Base-by-base conservation (phyloP, 2,329 filamentous ascomycete species). In the Setomelanomma holmii region DNA sequence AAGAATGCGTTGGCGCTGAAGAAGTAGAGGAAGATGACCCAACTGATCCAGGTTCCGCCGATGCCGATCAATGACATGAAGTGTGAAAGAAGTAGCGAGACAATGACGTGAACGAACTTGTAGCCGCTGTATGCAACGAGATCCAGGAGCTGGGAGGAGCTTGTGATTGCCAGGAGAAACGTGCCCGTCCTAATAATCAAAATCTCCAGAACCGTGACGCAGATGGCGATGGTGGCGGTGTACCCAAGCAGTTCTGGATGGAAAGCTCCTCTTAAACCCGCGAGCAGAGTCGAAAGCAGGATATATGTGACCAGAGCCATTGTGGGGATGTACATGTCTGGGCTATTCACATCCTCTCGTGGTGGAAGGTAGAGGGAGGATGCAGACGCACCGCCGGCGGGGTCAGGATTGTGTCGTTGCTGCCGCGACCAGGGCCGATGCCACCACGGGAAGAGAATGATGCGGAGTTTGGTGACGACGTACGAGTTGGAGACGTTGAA, bases 241-340 rank as follows among this genome's bases (percentile, higher is more conserved):
- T 91, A 89, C 19, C 93, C 93, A 17, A 99, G 84, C 21, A 99
- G 82, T 74, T 98, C 93, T 1, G 96, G 96, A 70, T 96, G 89
- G 79, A 99, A 99, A 60, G 91, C 87, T 22, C 95, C 93, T 45
- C 91, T 85, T 39, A 99, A 83, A 38, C 95, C 95, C 7, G 93
- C 93, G 49, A 99, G 83, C 36, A 98, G 83, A 1, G 93, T 95
- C 4, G 91, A 96, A 10, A 99, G 84, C 27, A 99, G 88, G 60
- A 99, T 96, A 76, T 99, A 99, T 20, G 95, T 99, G 40, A 98
- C 92, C 46, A 99, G 82, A 1, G 95, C 93, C 95, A 99, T 99
- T 69, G 96, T 74, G 14, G 93, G 93, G 67, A 99, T 99, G 79
- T 99, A 99, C 93, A 99, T 98, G 78, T 99, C 95, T 14, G 96